Percentiles rank a stretch among this genome's conserved stretches.
These are phyloP conservation scores for Beta lomatogona DNA, from an alignment of 179 eudicot species.

Conservation along the genomic window DNA sequence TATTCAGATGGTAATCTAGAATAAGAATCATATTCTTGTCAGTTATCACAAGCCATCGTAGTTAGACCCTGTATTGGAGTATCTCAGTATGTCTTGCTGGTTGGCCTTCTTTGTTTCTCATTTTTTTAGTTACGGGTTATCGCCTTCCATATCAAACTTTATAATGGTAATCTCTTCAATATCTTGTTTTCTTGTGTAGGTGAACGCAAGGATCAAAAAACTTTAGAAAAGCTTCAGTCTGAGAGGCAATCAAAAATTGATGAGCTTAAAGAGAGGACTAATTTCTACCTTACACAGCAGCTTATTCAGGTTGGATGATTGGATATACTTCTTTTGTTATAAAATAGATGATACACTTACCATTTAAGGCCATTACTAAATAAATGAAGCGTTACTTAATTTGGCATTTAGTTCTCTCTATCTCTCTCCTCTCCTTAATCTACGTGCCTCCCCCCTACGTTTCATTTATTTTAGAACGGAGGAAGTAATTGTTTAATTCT, in stretches of 20 bases:
- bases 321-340: no score
- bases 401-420: no score
- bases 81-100: neutral
- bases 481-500: no score
- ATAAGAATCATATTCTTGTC: neutral
- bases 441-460: no score
- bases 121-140: neutral
- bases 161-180: neutral
- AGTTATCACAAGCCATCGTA: neutral
- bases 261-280: slow-evolving; percentile 90
- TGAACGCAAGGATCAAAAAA: slow-evolving; percentile 77
- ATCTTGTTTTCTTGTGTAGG: slow-evolving; percentile 40
- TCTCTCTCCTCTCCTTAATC: no score
- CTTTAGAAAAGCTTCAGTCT: slow-evolving; percentile 77
- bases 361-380: no score
- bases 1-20: neutral
- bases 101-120: neutral
- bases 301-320: slow-evolving; percentile 74
- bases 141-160: neutral
- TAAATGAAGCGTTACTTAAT: no score
- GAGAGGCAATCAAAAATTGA: slow-evolving; percentile 92
- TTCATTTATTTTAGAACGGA: no score
- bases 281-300: slow-evolving; percentile 86
- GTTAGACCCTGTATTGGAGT: neutral
- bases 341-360: no score